A percentile compares a stretch with the other conserved stretches of the same genome.
These are phyloP conservation scores for Chaetoscypha palmicola DNA, from an alignment of 2,329 filamentous ascomycete species.

Conservation along the genomic window DNA sequence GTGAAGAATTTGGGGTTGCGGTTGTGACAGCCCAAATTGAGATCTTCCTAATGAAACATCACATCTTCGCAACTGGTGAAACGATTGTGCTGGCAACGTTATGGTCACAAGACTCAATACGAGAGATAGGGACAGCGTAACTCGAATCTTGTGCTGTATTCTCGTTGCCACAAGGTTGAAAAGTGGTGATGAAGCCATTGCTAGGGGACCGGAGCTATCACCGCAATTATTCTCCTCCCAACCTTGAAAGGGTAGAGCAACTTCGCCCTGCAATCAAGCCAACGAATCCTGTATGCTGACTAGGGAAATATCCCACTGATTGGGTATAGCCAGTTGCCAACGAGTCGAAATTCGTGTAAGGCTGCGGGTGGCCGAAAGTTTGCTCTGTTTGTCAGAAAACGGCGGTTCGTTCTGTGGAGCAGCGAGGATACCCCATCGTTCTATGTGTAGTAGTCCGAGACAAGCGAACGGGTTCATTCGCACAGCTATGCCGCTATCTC, in stretches of 20 bases:
- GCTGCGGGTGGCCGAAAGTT: background rate
- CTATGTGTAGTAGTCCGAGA: slow-evolving; percentile 6
- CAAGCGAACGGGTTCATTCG: slow-evolving; percentile 23
- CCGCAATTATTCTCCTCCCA: no score
- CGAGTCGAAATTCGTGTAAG: background rate
- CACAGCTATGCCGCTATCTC: slow-evolving; percentile 7
- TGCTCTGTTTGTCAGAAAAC: background rate
- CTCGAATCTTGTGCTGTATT: background rate
- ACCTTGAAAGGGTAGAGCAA: no score
- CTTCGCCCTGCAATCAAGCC: background rate
- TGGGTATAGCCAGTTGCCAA: background rate
- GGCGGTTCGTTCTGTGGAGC: background rate
- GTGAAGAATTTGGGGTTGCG: no score
- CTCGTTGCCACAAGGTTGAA: background rate
- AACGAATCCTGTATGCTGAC: background rate
- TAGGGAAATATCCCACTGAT: background rate
- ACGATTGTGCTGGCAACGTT: background rate
- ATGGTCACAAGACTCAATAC: background rate
- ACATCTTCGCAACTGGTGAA: no score
- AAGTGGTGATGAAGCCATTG: no score
- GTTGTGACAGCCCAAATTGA: background rate
- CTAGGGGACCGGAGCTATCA: no score
- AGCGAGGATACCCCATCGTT: background rate
- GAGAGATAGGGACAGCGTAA: background rate
- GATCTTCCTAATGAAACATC: no score